Conservation (phyloP, 306 rosid species). For the Hylodesmum podocarpum region DNA sequence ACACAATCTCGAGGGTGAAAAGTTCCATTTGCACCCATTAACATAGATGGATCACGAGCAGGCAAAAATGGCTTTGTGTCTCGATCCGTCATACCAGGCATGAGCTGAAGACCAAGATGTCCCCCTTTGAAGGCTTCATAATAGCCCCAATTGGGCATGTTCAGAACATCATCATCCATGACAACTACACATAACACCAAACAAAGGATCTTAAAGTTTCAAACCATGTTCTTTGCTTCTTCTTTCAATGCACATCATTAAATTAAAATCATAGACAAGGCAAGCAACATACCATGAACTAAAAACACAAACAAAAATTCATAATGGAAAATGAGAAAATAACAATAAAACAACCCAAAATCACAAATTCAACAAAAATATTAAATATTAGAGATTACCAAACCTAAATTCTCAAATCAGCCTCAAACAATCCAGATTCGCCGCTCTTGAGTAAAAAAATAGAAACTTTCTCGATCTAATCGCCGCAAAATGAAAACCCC, state of each 20-base stretch:
- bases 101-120: slow-evolving; percentile 90
- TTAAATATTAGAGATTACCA: not conserved
- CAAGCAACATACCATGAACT: not conserved
- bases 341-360: not conserved
- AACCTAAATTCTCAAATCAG: slow-evolving; percentile 19
- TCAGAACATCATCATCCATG: slow-evolving; percentile 93
- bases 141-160: slow-evolving; percentile 96
- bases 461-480: slow-evolving; percentile 25
- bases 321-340: slow-evolving; percentile 29
- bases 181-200: slow-evolving; percentile 50
- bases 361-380: slow-evolving; percentile 3
- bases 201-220: slow-evolving; percentile 29
- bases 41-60: slow-evolving; percentile 67
- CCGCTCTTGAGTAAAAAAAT: slow-evolving; percentile 17
- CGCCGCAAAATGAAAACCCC: slow-evolving; percentile 38
- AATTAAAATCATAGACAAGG: slow-evolving; percentile 9
- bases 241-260: slow-evolving; percentile 26
- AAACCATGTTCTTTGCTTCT: not conserved
- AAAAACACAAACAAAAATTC: not conserved
- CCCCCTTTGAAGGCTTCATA: slow-evolving; percentile 87
- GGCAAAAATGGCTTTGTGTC: slow-evolving; percentile 68
- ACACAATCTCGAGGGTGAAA: slow-evolving; percentile 68
- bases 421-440: slow-evolving; percentile 7
- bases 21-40: slow-evolving; percentile 57
- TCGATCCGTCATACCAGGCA: slow-evolving; percentile 79